Evolutionary conservation across 306 rosid genomes (phyloP).

Genomic region (Rosa chinensis): DNA sequence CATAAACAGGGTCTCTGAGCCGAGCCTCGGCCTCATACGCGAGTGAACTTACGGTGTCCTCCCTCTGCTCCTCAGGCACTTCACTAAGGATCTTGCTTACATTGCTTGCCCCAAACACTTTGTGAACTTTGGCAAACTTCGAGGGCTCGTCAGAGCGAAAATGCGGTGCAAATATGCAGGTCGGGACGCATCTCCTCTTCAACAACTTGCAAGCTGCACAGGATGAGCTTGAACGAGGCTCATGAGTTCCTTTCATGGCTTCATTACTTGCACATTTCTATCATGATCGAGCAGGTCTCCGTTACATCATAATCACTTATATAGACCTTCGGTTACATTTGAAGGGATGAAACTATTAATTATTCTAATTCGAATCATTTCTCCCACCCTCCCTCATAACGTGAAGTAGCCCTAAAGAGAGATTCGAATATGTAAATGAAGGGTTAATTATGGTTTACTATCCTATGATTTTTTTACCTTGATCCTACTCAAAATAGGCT

Average conservation of each 20-base stretch:
- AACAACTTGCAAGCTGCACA: slow-evolving; percentile 94
- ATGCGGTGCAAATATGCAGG: slow-evolving; percentile 86
- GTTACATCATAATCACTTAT: slow-evolving; percentile 29
- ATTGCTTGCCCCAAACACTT: slow-evolving; percentile 96
- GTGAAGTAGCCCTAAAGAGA: background rate
- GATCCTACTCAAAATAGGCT: background rate
- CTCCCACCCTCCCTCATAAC: background rate
- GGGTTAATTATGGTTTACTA: background rate
- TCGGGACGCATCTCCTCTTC: slow-evolving; percentile 75
- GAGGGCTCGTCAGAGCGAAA: slow-evolving; percentile 74
- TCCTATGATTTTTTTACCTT: background rate
- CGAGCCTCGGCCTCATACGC: slow-evolving; percentile 87
- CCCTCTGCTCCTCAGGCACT: slow-evolving; percentile 79
- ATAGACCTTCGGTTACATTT: slow-evolving; percentile 20
- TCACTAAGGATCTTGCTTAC: slow-evolving; percentile 84
- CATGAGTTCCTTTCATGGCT: slow-evolving; percentile 60
- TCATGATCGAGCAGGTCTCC: slow-evolving; percentile 4
- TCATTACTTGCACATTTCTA: slow-evolving; percentile 17
- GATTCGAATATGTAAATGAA: background rate
- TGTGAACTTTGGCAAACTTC: slow-evolving; percentile 86
- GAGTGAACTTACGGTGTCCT: slow-evolving; percentile 79
- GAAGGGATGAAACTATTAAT: background rate
- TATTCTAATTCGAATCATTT: background rate
- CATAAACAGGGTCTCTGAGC: slow-evolving; percentile 85
- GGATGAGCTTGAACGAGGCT: slow-evolving; percentile 80